A percentile compares a stretch with the other conserved stretches of the same genome.
Evolutionary conservation across 1,284 basidiomycete genomes (phyloP).

Genomic region (Ceratobasidium sp.): DNA sequence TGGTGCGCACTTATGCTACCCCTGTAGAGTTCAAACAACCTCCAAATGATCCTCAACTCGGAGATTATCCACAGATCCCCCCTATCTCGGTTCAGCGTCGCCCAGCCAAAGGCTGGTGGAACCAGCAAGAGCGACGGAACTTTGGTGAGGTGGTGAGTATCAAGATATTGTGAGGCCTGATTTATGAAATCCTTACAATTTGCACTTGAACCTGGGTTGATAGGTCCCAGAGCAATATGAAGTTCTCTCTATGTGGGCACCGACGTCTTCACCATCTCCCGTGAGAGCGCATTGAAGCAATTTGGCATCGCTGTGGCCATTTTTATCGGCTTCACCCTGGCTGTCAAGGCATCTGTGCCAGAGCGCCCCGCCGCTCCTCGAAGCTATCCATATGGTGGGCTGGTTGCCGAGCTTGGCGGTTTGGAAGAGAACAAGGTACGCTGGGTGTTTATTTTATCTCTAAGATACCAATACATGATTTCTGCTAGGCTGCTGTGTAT

Average conservation of each 20-base stretch:
- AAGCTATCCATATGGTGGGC: slow-evolving; percentile 73
- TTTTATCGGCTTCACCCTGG: slow-evolving; percentile 64
- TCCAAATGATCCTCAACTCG: slow-evolving; percentile 63
- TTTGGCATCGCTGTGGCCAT: slow-evolving; percentile 60
- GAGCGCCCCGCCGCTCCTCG: slow-evolving; percentile 68
- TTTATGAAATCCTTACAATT: background rate
- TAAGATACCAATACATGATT: background rate
- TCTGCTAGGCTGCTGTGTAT: slow-evolving; percentile 31
- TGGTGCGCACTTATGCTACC: slow-evolving; percentile 46
- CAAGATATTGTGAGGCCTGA: background rate
- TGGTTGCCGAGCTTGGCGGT: slow-evolving; percentile 75
- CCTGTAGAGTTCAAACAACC: slow-evolving; percentile 42
- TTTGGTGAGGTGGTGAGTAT: slow-evolving; percentile 78
- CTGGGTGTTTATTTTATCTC: slow-evolving; percentile 25
- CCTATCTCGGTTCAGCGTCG: slow-evolving; percentile 71
- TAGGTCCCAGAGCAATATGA: slow-evolving; percentile 87
- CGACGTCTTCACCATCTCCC: slow-evolving; percentile 69
- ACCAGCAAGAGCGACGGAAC: slow-evolving; percentile 81
- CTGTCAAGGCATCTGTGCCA: slow-evolving; percentile 61
- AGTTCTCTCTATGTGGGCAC: slow-evolving; percentile 86
- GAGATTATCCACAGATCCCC: slow-evolving; percentile 80
- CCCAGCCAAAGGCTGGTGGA: slow-evolving; percentile 80
- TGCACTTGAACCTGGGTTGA: background rate
- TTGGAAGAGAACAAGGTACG: slow-evolving; percentile 74
- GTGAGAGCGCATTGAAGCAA: slow-evolving; percentile 63